Evolutionary conservation across 192 early-diverging fungal genomes (phyloP).

Genomic region (Spizellomyces punctatus): DNA sequence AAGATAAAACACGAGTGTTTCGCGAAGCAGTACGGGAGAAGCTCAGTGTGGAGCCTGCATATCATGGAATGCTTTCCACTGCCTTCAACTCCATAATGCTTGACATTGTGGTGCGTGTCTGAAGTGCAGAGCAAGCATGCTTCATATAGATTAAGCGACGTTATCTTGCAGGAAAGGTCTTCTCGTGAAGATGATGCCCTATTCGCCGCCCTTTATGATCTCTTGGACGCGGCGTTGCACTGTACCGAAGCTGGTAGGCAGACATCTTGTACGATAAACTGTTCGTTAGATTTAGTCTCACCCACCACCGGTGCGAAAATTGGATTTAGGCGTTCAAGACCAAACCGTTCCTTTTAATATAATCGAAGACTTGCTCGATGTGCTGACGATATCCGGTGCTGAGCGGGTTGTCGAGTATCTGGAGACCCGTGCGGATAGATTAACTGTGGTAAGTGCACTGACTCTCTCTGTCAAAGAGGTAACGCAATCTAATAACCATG

Average conservation of each 20-base stretch:
- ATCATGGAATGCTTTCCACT: too few relatives aligned
- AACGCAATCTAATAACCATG: neutral
- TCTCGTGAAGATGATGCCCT: neutral
- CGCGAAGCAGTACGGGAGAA: too few relatives aligned
- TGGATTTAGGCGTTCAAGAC: constrained; percentile 35
- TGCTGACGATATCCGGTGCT: constrained; percentile 57
- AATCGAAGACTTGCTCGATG: constrained; percentile 73
- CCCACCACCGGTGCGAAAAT: neutral
- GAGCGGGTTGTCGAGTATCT: constrained; percentile 67
- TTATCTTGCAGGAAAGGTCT: constrained; percentile 2
- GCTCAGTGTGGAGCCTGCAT: too few relatives aligned
- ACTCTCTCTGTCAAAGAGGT: neutral
- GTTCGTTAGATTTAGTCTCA: neutral
- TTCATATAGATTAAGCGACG: neutral
- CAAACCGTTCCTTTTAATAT: constrained; percentile 52
- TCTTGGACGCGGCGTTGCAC: constrained; percentile 18
- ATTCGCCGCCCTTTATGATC: constrained; percentile 14
- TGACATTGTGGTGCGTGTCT: too few relatives aligned
- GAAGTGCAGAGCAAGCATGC: too few relatives aligned
- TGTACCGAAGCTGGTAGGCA: constrained; percentile 23
- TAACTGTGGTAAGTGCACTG: constrained; percentile 55
- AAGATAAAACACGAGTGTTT: too few relatives aligned
- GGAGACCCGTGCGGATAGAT: constrained; percentile 51
- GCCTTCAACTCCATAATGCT: too few relatives aligned
- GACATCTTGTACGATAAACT: too few relatives aligned